Evolutionary conservation across 345 rosid genomes (phyloP).

Genomic region (Cochlearia excelsa): DNA sequence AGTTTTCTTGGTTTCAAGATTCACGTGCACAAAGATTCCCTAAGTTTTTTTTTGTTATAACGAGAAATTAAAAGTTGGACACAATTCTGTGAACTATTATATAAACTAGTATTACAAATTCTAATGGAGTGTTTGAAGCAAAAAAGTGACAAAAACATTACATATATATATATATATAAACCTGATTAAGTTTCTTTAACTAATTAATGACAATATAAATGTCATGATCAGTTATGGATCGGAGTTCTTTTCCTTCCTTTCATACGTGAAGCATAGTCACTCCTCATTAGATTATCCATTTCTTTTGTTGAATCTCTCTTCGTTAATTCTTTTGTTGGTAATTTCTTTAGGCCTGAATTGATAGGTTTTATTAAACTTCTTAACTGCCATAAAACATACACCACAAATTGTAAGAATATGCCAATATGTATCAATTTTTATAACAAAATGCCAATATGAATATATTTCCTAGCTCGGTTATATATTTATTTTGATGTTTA

Average conservation of each 20-base stretch:
- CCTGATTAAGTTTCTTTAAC: not conserved
- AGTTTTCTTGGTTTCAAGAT: no score
- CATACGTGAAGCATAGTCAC: conserved; percentile 34
- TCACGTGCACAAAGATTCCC: not conserved
- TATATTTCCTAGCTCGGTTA: no score
- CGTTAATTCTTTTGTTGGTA: conserved; percentile 12
- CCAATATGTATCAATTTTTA: not conserved
- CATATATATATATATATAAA: conserved; percentile 5
- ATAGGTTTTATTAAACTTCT: not conserved
- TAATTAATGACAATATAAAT: conserved; percentile 8
- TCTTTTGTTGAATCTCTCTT: conserved; percentile 15
- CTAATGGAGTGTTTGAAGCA: conserved; percentile 16
- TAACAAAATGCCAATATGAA: no score
- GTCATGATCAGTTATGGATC: conserved; percentile 27
- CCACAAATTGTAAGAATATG: not conserved
- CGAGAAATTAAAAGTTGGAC: not conserved
- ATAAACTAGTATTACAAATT: conserved; percentile 3
- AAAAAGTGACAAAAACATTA: not conserved
- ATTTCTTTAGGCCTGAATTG: not conserved
- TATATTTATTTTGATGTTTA: no score
- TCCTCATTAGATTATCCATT: conserved; percentile 29
- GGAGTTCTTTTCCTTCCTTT: conserved; percentile 38
- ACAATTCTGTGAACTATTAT: not conserved
- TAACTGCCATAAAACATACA: conserved; percentile 17
- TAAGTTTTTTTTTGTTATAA: conserved; percentile 2